A percentile compares a stretch with the other conserved stretches of the same genome.
phyloP scores from a whole-genome alignment of 768 basidiomycete species.

The Tremella yokohamensis region DNA sequence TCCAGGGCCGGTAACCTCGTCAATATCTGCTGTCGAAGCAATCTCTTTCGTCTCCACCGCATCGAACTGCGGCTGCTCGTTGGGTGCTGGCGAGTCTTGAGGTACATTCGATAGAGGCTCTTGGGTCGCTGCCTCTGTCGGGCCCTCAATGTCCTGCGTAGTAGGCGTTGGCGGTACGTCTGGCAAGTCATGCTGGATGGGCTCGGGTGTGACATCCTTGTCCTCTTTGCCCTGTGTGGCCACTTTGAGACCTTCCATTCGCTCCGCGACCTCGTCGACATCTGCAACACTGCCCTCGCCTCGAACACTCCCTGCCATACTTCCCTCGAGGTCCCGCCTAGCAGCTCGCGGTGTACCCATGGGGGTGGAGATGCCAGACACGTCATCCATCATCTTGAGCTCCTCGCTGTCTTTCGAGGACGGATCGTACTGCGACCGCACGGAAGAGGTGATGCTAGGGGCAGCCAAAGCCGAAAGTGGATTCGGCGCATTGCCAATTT shows the following conservation, averaged over 20 bases:
- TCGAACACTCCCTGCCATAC: slow-evolving; percentile 21
- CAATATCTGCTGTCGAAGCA: background rate
- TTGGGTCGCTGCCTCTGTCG: background rate
- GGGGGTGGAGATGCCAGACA: slow-evolving; percentile 40
- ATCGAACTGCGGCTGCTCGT: background rate
- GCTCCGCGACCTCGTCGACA: slow-evolving; percentile 1
- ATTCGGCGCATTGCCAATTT: slow-evolving; percentile 16
- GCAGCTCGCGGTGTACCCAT: slow-evolving; percentile 38
- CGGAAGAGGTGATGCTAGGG: slow-evolving; percentile 14
- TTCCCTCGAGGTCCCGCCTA: slow-evolving; percentile 30
- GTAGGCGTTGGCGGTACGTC: background rate
- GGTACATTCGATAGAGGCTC: background rate
- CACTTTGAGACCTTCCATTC: slow-evolving; percentile 15
- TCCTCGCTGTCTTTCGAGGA: slow-evolving; percentile 24
- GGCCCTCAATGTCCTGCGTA: background rate
- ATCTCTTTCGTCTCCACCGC: background rate
- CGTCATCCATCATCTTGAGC: slow-evolving; percentile 37
- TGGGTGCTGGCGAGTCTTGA: background rate
- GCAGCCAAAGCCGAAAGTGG: background rate
- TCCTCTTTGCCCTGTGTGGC: slow-evolving; percentile 6
- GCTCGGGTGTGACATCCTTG: slow-evolving; percentile 19
- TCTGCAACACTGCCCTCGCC: slow-evolving; percentile 25
- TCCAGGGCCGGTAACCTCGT: background rate
- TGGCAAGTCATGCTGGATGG: slow-evolving; percentile 9
- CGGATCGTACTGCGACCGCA: slow-evolving; percentile 22